Evolutionary conservation across 2,329 filamentous ascomycete genomes (phyloP), one percentile per base, ranked within the genome.

Genomic region (Penicillium occitanis): DNA sequence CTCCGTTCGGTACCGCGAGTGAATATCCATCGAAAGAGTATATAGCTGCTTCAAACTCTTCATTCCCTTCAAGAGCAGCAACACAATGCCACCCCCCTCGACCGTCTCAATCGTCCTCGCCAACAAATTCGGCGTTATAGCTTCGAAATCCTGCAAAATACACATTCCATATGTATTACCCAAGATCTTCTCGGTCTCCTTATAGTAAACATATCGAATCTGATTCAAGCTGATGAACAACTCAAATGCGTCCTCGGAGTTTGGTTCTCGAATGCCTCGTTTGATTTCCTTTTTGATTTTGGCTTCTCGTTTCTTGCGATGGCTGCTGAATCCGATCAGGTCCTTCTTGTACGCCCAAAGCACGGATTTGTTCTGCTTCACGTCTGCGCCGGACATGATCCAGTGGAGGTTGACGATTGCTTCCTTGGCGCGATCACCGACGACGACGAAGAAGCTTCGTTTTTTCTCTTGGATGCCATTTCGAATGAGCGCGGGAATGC

Each of bases 241-340:
- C 81, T 99, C 95, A 82, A 99, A 99, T 0, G 95, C 91, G 76
- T 99, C 95, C 76, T 96, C 92, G 64, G 88, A 87, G 78, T 99
- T 97, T 69, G 91, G 88, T 79, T 99, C 95, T 75, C 96, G 88
- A 71, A 93, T 92, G 53, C 95, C 95, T 73, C 93, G 88, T 83
- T 96, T 97, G 79, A 99, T 92, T 75, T 99, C 95, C 80, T 94
- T 97, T 83, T 97, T 97, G 79, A 99, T 97, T 84, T 97, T 99
- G 75, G 90, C 89, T 80, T 99, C 95, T 73, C 95, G 91, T 88
- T 99, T 99, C 85, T 97, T 96, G 64, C 95, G 91, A 80, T 99
- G 93, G 82, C 92, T 93, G 37, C 92, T 96, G 77, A 98, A 98
- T 60, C 93, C 93, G 37, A 99, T 83, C 11, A 99, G 86, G 79